Evolutionary conservation across 352 stramenopile species (phyloP), one percentile per base, ranked within the genome.

Genomic region (Globisporangium okanoganense): DNA sequence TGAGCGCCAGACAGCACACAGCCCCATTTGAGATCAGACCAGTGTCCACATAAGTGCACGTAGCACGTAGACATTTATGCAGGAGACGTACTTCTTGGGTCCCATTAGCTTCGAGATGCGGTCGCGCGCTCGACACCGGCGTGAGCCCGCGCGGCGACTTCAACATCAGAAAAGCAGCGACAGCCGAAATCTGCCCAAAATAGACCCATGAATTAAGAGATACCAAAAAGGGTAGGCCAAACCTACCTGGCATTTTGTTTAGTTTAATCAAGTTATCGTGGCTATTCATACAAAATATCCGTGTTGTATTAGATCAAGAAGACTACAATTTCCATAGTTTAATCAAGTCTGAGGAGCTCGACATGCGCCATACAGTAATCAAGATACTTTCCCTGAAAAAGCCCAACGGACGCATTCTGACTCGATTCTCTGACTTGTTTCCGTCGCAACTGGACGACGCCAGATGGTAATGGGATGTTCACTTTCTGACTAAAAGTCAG

Each of bases 11-110:
- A 5, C 16, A 50, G 13, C 7, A 40, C 13, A 2, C 20, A 25
- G 25, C 3, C 29, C 3, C 29, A 3, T 33, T 7, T 33, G 29
- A 33, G 29, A 33, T 6, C 29, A 33, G 29, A 33, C 3, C 29
- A 33, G 29, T 33, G 29, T 33, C 6, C 29, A 33, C 29, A n/a
- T n/a, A n/a, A n/a, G n/a, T n/a, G n/a, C n/a, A n/a, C n/a, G n/a
- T n/a, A n/a, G n/a, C 12, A 9, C 51, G 43, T 44, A 25, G n/a
- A 20, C 10, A 36, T 14, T 51, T 5, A 45, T 10, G 5, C 4
- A 52, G 36, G 0, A 3, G 22, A 50, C 59, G 51, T 27, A 72
- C 73, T 69, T 78, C 63, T 85, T 85, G 20, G 75, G 75, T 1
- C 73, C 75, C 75, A 85, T 85, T 45, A 52, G 29, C 49, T 36